These are phyloP conservation scores for Kodamaea kaohsiungensis DNA, from an alignment of 805 yeast genomes.

Conservation along the genomic window DNA sequence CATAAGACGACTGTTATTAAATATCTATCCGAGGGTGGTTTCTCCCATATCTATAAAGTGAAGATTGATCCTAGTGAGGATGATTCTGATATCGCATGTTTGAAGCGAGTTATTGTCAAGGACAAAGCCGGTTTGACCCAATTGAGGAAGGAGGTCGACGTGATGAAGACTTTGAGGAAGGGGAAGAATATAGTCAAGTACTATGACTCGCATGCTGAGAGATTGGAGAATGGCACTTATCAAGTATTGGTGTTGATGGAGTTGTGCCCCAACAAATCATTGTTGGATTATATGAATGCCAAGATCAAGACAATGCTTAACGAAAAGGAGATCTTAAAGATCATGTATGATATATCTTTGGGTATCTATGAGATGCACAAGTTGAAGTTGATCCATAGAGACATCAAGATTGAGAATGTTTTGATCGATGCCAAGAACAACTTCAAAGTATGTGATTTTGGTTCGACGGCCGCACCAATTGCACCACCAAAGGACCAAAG, in stretches of 20 bases:
- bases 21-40: constrained; percentile 60
- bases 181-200: constrained; percentile 65
- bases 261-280: constrained; percentile 81
- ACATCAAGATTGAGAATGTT: constrained; percentile 92
- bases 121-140: constrained; percentile 67
- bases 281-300: constrained; percentile 89
- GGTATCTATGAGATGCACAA: constrained; percentile 88
- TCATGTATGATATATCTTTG: constrained; percentile 76
- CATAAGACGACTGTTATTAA: constrained; percentile 37
- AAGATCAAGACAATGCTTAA: constrained; percentile 75
- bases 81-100: constrained; percentile 56
- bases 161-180: constrained; percentile 63
- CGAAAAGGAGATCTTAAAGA: constrained; percentile 75
- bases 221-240: constrained; percentile 54
- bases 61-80: constrained; percentile 49
- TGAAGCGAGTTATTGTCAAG: constrained; percentile 73
- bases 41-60: constrained; percentile 77
- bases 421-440: constrained; percentile 67
- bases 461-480: constrained; percentile 72
- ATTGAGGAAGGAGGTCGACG: constrained; percentile 74
- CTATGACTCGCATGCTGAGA: constrained; percentile 75
- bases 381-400: constrained; percentile 80
- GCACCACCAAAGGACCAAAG: constrained; percentile 74
- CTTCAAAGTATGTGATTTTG: constrained; percentile 91
- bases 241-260: constrained; percentile 95